These are phyloP conservation scores for Salix koriyanagi DNA, from an alignment of 345 rosid species.

Conservation along the genomic window DNA sequence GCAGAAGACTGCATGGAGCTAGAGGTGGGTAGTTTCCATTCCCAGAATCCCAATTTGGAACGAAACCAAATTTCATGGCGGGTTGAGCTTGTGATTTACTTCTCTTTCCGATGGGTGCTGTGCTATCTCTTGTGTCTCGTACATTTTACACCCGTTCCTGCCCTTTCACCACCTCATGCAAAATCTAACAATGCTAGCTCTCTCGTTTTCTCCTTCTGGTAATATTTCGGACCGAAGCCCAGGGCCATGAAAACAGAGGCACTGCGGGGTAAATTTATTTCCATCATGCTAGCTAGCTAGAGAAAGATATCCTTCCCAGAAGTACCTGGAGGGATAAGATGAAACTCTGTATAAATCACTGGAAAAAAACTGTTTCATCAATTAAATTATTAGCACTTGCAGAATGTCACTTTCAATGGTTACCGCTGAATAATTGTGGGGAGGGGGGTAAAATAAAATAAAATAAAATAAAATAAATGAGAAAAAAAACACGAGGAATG, in stretches of 20 bases:
- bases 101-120: not conserved
- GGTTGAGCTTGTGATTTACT: not conserved
- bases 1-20: not conserved
- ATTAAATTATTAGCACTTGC: not conserved
- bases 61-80: not conserved
- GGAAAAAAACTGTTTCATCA: no score
- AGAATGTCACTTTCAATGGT: not conserved
- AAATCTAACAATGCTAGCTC: no score
- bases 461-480: no score
- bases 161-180: not conserved
- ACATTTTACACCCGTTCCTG: not conserved
- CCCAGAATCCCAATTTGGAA: not conserved
- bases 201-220: no score
- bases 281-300: no score
- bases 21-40: not conserved
- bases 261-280: no score
- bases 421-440: not conserved
- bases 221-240: no score
- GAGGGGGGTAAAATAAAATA: not conserved
- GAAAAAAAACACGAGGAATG: slow-evolving; percentile 17
- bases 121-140: not conserved
- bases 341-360: no score
- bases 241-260: no score
- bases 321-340: no score
- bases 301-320: no score